These are phyloP conservation scores for Colletotrichum lupini DNA, from an alignment of 2,329 filamentous ascomycete species.

Conservation along the genomic window DNA sequence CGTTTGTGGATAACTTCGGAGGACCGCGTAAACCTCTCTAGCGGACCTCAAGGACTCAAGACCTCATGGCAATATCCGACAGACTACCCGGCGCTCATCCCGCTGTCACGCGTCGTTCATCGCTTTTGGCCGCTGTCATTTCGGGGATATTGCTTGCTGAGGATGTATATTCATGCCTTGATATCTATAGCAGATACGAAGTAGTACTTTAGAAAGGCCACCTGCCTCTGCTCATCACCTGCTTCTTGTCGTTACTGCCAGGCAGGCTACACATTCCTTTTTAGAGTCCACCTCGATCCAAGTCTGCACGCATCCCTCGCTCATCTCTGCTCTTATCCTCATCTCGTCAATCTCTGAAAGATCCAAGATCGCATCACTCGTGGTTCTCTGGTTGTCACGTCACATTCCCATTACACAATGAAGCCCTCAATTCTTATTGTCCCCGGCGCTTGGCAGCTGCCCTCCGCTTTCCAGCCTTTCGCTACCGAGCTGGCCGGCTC, in stretches of 20 bases:
- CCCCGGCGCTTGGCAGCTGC: constrained; percentile 52
- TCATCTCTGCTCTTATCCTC: neutral
- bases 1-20: constrained; percentile 21
- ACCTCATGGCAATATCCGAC: constrained; percentile 16
- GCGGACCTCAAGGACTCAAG: neutral
- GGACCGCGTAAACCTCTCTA: neutral
- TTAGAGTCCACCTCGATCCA: neutral
- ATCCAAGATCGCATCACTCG: constrained; percentile 3
- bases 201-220: constrained; percentile 26
- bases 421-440: constrained; percentile 48
- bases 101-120: neutral
- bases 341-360: constrained; percentile 13
- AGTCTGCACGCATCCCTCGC: neutral
- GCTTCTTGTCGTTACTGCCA: neutral
- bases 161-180: constrained; percentile 6
- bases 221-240: constrained; percentile 12
- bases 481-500: constrained; percentile 22
- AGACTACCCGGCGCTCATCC: neutral
- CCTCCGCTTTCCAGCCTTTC: constrained; percentile 42
- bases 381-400: neutral
- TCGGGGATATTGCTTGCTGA: constrained; percentile 25
- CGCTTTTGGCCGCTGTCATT: constrained; percentile 3
- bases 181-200: neutral
- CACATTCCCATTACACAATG: constrained; percentile 8
- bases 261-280: constrained; percentile 18